Evolutionary conservation across 75 land plant genomes (phyloP).

Genomic region (Pseudotsuga menziesii): DNA sequence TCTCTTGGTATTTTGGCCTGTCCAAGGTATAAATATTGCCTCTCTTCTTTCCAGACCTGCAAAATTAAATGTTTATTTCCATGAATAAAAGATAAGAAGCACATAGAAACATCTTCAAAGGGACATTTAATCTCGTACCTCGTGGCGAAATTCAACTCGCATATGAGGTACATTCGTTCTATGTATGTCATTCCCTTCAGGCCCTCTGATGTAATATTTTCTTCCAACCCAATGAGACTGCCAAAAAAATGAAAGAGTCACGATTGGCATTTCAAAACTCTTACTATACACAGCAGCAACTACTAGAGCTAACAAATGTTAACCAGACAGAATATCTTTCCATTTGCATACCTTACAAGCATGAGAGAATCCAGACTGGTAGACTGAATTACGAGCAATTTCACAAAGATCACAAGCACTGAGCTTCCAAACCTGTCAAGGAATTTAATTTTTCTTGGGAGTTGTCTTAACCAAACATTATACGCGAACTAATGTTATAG

Average conservation of each 20-base stretch:
- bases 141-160: conserved; percentile 47
- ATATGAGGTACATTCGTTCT: conserved; percentile 57
- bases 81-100: not conserved
- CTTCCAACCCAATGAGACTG: conserved; percentile 46
- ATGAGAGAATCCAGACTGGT: conserved; percentile 46
- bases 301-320: not conserved
- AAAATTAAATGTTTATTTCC: not conserved
- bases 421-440: conserved; percentile 45
- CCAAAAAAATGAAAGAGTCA: not conserved
- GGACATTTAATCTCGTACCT: conserved; percentile 17
- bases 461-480: too few relatives aligned
- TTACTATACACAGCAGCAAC: not conserved
- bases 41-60: conserved; percentile 48
- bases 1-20: conserved; percentile 19
- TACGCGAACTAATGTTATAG: too few relatives aligned
- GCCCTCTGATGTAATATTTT: conserved; percentile 34
- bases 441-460: too few relatives aligned
- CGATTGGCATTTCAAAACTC: not conserved
- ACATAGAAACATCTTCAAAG: not conserved
- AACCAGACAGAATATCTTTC: not conserved
- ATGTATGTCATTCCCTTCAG: conserved; percentile 48
- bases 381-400: conserved; percentile 50
- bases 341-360: conserved; percentile 24
- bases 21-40: conserved; percentile 37
- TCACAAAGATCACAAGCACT: conserved; percentile 53